Evolutionary conservation across 257 asterid species (phyloP), one percentile per base, ranked within the genome.

Genomic region (Primulina huaijiensis): DNA sequence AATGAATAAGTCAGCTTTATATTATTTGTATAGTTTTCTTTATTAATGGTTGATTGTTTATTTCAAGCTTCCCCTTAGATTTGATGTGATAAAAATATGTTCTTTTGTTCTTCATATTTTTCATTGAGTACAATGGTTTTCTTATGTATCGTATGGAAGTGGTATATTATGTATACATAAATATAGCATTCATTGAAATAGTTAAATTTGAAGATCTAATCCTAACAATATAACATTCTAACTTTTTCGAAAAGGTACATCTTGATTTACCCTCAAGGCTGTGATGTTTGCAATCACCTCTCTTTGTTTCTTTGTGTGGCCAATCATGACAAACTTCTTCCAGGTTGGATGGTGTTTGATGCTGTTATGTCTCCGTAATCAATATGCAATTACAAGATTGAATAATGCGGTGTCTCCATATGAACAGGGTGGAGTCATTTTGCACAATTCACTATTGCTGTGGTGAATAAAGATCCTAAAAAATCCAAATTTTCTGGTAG

Each of bases 241-340:
- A 14, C 60, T 75, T 62, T 77, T 58, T 59, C 70, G 79, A 5
- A 52, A 78, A 84, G 89, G 89, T 84, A 84, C 46, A 84, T 84
- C 64, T 78, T 84, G 78, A 78, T 84, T 63, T 84, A 81, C 73
- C 89, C 89, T 20, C 86, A 84, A 62, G 89, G 86, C 50, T 84
- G 89, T 55, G 89, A 84, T 64, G 86, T 84, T 40, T 79, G 82
- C 86, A 84, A 84, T 73, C 89, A 84, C 70, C 84, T 84, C 55
- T 84, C 89, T 16, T 74, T 84, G 76, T 84, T 84, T 76, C 83
- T 84, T 46, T 84, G 89, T 70, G 86, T 84, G 76, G 89, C 86
- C 52, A 81, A 84, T 75, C 89, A 84, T 62, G 89, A 84, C 75
- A 81, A 84, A 73, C 89, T 84, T 76, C 89, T 84, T 79, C 89